Conservation (phyloP, 345 rosid genomes). For the Dovyalis caffra region DNA sequence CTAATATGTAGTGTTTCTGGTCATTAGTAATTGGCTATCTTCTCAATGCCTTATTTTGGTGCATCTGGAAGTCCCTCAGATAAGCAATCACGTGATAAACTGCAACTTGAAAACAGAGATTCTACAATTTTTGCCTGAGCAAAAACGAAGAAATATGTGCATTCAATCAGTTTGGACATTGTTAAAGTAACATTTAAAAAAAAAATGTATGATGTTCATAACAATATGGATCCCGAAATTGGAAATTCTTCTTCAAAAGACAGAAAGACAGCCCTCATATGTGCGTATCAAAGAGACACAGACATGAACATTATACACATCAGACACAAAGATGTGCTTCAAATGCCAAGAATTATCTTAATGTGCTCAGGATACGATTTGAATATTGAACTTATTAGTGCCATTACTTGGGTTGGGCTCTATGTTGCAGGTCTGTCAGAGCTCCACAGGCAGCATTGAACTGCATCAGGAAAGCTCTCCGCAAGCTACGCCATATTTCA, state of each 20-base stretch:
- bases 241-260: background rate
- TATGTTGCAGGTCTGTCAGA: slow-evolving; percentile 67
- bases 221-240: background rate
- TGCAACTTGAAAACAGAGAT: too few species aligned
- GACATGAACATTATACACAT: background rate
- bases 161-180: too few species aligned
- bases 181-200: background rate
- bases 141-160: too few species aligned
- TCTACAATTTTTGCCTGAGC: too few species aligned
- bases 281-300: background rate
- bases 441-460: slow-evolving; percentile 65
- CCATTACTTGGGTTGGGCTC: slow-evolving; percentile 1
- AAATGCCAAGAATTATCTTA: background rate
- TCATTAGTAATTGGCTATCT: too few species aligned
- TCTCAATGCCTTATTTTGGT: too few species aligned
- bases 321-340: background rate
- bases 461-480: slow-evolving; percentile 60
- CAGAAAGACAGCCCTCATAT: background rate
- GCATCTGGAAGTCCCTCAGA: too few species aligned
- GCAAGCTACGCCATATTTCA: slow-evolving; percentile 33
- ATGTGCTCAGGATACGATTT: background rate
- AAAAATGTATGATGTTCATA: background rate
- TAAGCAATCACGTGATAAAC: too few species aligned
- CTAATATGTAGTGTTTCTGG: too few species aligned
- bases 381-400: slow-evolving; percentile 3